Conservation (phyloP, 805 yeast genomes). For the Saccharomycopsis schoenii region DNA sequence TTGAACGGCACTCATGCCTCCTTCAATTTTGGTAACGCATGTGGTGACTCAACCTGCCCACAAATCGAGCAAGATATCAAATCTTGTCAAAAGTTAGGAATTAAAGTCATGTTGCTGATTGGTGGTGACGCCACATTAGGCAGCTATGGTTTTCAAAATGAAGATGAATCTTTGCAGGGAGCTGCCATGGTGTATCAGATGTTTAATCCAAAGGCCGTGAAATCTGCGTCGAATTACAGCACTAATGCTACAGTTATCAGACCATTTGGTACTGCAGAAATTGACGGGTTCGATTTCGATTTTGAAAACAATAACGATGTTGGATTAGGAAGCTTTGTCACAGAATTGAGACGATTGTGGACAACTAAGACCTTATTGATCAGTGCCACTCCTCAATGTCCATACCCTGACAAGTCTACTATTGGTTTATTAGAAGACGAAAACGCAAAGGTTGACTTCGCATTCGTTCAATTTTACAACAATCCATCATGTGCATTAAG, state of each 20-base stretch:
- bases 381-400: constrained; percentile 77
- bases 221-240: constrained; percentile 1
- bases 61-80: constrained; percentile 54
- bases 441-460: constrained; percentile 51
- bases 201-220: constrained; percentile 34
- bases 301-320: constrained; percentile 54
- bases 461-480: constrained; percentile 71
- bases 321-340: constrained; percentile 59
- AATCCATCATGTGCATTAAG: constrained; percentile 41
- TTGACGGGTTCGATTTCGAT: constrained; percentile 93
- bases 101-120: constrained; percentile 64
- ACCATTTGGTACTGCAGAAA: constrained; percentile 41
- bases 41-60: constrained; percentile 19
- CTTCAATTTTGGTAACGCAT: constrained; percentile 37
- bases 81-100: constrained; percentile 66
- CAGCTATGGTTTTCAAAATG: constrained; percentile 76
- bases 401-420: constrained; percentile 50
- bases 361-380: constrained; percentile 45
- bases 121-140: constrained; percentile 37
- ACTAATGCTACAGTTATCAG: constrained; percentile 30
- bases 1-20: constrained; percentile 21
- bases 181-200: constrained; percentile 54
- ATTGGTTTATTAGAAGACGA: constrained; percentile 40
- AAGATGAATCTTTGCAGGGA: constrained; percentile 59
- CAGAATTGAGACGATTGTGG: constrained; percentile 31